Percentiles rank a stretch among this genome's conserved stretches.
Evolutionary conservation across 2,329 filamentous ascomycete species (phyloP).

Genomic region (Pseudocercospora crystallina): DNA sequence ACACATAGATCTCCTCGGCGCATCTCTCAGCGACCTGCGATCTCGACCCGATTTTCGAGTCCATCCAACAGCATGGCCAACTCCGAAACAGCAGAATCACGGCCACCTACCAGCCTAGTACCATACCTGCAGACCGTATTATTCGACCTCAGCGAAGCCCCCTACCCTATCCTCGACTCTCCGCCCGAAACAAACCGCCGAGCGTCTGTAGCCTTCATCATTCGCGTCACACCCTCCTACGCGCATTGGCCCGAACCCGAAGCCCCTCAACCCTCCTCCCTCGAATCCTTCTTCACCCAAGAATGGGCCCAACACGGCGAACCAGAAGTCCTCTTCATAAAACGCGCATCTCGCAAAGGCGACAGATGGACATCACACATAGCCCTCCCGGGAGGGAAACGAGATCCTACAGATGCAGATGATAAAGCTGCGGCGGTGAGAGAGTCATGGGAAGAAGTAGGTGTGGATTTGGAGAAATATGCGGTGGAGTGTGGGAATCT

Average conservation of each 20-base stretch:
- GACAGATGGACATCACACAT: conserved; percentile 71
- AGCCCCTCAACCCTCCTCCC: conserved; percentile 26
- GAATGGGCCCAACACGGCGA: conserved; percentile 66
- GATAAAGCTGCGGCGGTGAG: conserved; percentile 63
- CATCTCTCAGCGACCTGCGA: too few relatives aligned
- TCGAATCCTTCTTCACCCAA: conserved; percentile 61
- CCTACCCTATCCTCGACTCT: conserved; percentile 51
- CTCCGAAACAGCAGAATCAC: not conserved
- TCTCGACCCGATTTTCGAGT: too few relatives aligned
- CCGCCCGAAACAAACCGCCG: conserved; percentile 56
- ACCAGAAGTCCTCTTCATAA: conserved; percentile 70
- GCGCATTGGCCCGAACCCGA: conserved; percentile 49
- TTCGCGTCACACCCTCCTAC: conserved; percentile 61
- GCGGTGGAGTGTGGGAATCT: conserved; percentile 59
- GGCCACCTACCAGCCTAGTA: conserved; percentile 31
- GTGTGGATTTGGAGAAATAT: conserved; percentile 50
- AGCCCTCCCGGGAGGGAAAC: conserved; percentile 66
- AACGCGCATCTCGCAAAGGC: conserved; percentile 62
- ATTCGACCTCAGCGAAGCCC: conserved; percentile 43
- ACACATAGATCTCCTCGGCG: too few relatives aligned
- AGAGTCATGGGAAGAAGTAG: conserved; percentile 67
- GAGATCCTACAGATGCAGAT: conserved; percentile 63
- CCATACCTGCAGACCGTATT: conserved; percentile 44
- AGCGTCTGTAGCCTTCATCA: conserved; percentile 65
- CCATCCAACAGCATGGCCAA: conserved; percentile 6